Evolutionary conservation across 805 yeast genomes (phyloP).

Genomic region (Candida chilensis): DNA sequence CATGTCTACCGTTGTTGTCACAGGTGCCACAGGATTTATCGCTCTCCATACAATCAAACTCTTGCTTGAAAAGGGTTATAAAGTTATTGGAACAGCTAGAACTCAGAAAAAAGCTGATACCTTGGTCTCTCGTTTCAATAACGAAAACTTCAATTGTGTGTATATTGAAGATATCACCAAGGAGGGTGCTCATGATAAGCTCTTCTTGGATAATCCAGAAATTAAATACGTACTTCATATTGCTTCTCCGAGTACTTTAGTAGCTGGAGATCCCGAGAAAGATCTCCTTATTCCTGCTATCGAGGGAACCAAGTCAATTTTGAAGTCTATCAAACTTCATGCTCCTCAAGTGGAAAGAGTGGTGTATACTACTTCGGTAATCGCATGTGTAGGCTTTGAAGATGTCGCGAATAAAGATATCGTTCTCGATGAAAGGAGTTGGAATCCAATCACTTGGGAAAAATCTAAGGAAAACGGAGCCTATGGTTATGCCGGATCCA

Average conservation of each 20-base stretch:
- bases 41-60: constrained; percentile 9
- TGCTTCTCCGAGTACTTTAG: constrained; percentile 23
- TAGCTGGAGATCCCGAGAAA: constrained; percentile 7
- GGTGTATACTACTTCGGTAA: constrained; percentile 15
- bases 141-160: constrained; percentile 10
- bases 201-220: constrained; percentile 15
- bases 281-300: constrained; percentile 16
- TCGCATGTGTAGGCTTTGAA: too few relatives aligned
- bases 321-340: constrained; percentile 8
- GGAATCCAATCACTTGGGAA: constrained; percentile 28
- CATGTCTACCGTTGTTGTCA: constrained; percentile 6
- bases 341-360: constrained; percentile 10
- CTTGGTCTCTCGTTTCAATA: constrained; percentile 2
- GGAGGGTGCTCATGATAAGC: constrained; percentile 16
- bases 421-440: too few relatives aligned
- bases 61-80: constrained; percentile 7
- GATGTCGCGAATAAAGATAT: too few relatives aligned
- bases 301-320: constrained; percentile 19
- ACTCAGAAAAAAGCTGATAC: constrained; percentile 9
- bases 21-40: constrained; percentile 9
- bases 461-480: constrained; percentile 11
- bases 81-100: constrained; percentile 10
- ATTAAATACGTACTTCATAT: constrained; percentile 16
- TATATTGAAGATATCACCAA: constrained; percentile 12
- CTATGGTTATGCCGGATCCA: constrained; percentile 33